These are phyloP conservation scores for Drechslerella stenobrocha DNA, from an alignment of 2,329 filamentous ascomycete genomes.

Conservation along the genomic window DNA sequence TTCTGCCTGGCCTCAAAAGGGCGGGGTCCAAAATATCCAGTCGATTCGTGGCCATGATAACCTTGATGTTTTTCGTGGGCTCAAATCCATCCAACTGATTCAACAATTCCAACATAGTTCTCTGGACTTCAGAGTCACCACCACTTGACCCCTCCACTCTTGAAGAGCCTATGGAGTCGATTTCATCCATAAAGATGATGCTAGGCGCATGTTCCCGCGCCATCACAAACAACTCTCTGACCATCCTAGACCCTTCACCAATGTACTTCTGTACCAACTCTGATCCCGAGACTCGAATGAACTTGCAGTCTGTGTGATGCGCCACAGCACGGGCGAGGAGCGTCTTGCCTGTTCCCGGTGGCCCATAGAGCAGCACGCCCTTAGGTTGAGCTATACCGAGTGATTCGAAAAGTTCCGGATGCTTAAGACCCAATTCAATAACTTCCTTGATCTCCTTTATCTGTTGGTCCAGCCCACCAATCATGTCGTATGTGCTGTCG, in stretches of 20 bases:
- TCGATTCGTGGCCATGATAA: constrained; percentile 99
- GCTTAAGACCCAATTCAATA: constrained; percentile 96
- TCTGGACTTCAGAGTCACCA: constrained; percentile 95
- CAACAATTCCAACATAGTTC: constrained; percentile 96
- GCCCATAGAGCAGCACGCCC: constrained; percentile 93
- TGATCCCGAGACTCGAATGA: constrained; percentile 93
- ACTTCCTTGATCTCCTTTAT: constrained; percentile 99
- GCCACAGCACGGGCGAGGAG: constrained; percentile 91
- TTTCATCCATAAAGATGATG: constrained; percentile 99
- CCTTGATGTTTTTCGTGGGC: constrained; percentile 99
- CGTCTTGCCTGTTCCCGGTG: constrained; percentile 96
- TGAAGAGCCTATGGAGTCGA: constrained; percentile 96
- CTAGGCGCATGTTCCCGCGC: constrained; percentile 95
- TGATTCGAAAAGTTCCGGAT: constrained; percentile 98
- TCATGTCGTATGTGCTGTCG: constrained; percentile 99
- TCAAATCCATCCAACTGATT: constrained; percentile 99
- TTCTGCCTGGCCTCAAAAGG: constrained; percentile 89
- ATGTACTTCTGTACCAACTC: constrained; percentile 99
- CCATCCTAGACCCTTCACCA: constrained; percentile 96
- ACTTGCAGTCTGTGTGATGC: constrained; percentile 98
- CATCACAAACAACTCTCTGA: constrained; percentile 98
- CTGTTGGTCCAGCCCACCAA: constrained; percentile 95
- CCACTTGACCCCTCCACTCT: constrained; percentile 94
- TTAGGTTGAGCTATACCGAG: constrained; percentile 98
- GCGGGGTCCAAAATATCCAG: constrained; percentile 96